A percentile compares a stretch with the other conserved stretches of the same genome.
Evolutionary conservation across 1,139 yeast genomes (phyloP).

Genomic region (Sugiyamaella novakii): DNA sequence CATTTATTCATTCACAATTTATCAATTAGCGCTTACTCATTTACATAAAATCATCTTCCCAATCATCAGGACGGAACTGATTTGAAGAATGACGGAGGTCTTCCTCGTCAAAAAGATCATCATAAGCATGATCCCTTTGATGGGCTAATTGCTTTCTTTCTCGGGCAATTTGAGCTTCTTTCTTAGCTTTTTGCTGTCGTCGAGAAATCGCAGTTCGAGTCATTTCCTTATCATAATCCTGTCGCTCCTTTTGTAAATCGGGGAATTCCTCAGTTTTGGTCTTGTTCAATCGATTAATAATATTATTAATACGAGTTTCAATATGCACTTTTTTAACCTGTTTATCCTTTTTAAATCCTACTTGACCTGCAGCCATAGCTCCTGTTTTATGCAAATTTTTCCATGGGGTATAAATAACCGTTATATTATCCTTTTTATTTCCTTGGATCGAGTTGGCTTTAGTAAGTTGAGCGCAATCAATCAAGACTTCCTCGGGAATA

Average conservation of each 20-base stretch:
- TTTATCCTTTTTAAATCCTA: constrained; percentile 63
- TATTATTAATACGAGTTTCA: constrained; percentile 60
- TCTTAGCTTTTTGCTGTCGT: constrained; percentile 40
- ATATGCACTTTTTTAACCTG: constrained; percentile 60
- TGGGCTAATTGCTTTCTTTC: constrained; percentile 40
- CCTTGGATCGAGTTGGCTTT: constrained; percentile 82
- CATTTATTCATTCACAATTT: too few relatives aligned
- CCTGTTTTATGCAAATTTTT: constrained; percentile 69
- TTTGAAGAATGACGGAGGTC: constrained; percentile 53
- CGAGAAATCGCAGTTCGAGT: constrained; percentile 42
- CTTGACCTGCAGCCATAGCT: constrained; percentile 83
- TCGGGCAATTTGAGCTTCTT: constrained; percentile 36
- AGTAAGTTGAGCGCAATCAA: constrained; percentile 72
- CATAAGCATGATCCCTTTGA: constrained; percentile 53
- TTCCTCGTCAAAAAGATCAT: constrained; percentile 57
- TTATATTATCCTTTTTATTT: constrained; percentile 67
- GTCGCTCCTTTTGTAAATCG: constrained; percentile 47
- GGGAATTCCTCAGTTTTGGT: constrained; percentile 63
- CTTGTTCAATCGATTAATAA: constrained; percentile 66
- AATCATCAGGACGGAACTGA: constrained; percentile 58
- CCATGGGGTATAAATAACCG: constrained; percentile 78
- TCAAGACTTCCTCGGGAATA: constrained; percentile 56
- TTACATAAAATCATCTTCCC: constrained; percentile 69
- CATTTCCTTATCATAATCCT: constrained; percentile 44
- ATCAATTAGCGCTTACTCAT: too few relatives aligned